phyloP scores from a whole-genome alignment of 2,329 filamentous ascomycete species.

The Ophiostoma ips region DNA sequence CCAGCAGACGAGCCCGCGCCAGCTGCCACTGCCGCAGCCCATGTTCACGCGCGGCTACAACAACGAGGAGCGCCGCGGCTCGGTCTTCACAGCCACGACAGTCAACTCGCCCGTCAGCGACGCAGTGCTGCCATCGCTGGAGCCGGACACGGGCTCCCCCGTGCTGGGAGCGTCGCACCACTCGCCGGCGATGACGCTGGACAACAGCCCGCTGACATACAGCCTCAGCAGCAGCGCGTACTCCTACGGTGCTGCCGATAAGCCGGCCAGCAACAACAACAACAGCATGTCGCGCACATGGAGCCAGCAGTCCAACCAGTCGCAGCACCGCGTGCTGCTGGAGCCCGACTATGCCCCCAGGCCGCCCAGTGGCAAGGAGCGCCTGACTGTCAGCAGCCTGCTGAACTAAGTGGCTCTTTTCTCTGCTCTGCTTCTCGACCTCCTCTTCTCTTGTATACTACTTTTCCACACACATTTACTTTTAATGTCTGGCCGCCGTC shows the following conservation, averaged over 20 bases:
- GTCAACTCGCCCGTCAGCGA: conserved; percentile 37
- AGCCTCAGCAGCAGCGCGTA: neutral
- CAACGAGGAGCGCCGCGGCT: conserved; percentile 2
- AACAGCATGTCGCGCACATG: neutral
- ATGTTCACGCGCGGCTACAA: neutral
- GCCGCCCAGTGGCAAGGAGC: neutral
- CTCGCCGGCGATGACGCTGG: neutral
- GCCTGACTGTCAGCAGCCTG: neutral
- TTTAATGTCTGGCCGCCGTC: no score
- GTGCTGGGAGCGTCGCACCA: neutral
- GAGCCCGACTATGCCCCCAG: neutral
- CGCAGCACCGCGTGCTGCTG: neutral
- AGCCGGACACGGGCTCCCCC: conserved; percentile 51
- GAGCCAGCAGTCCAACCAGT: neutral
- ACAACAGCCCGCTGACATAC: neutral
- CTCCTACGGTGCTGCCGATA: neutral
- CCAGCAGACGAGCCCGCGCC: neutral
- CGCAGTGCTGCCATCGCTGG: conserved; percentile 52
- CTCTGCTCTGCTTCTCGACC: neutral
- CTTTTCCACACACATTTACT: neutral
- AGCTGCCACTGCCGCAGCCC: neutral
- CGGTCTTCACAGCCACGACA: neutral
- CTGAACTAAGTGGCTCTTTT: neutral
- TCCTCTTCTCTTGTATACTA: neutral
- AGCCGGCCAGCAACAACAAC: neutral